A percentile compares a stretch with the other conserved stretches of the same genome.
Conservation (phyloP, 208 protist genomes). For the Strigomonas culicis region DNA sequence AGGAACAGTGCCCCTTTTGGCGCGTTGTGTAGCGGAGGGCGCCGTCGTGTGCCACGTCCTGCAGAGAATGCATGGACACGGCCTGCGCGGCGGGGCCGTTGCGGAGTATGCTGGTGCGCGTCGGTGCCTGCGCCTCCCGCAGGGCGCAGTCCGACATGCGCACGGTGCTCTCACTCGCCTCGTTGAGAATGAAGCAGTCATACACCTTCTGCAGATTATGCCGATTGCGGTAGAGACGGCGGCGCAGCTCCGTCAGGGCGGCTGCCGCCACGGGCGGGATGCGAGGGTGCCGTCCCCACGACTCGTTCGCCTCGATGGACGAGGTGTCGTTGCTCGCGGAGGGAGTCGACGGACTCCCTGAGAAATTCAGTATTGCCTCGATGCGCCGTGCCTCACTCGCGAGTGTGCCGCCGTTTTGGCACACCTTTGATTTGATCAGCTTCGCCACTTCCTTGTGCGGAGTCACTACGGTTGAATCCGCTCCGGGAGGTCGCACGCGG, state of each 20-base stretch:
- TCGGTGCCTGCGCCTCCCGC: background rate
- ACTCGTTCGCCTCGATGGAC: conserved; percentile 5
- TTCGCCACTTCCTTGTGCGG: background rate
- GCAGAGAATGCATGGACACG: no score
- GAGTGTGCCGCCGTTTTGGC: no score
- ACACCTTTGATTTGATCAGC: background rate
- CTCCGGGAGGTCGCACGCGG: no score
- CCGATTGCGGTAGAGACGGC: conserved; percentile 26
- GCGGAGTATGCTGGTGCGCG: no score
- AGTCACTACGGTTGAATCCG: no score
- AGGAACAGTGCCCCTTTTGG: conserved; percentile 26
- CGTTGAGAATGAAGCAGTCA: conserved; percentile 33
- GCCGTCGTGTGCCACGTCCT: no score
- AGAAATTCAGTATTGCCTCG: no score
- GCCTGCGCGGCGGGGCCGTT: no score
- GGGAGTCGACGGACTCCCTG: background rate
- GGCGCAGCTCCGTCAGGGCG: conserved; percentile 35
- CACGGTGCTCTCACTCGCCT: conserved; percentile 15
- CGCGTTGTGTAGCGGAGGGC: background rate
- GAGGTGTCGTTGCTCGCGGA: background rate
- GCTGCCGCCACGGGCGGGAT: conserved; percentile 23
- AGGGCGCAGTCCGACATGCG: conserved; percentile 10
- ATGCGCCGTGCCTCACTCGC: no score
- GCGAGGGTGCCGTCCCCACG: conserved; percentile 1
- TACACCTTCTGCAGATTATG: conserved; percentile 34